These are phyloP conservation scores for Trifolium repens DNA, from an alignment of 306 rosid genomes.

Conservation along the genomic window DNA sequence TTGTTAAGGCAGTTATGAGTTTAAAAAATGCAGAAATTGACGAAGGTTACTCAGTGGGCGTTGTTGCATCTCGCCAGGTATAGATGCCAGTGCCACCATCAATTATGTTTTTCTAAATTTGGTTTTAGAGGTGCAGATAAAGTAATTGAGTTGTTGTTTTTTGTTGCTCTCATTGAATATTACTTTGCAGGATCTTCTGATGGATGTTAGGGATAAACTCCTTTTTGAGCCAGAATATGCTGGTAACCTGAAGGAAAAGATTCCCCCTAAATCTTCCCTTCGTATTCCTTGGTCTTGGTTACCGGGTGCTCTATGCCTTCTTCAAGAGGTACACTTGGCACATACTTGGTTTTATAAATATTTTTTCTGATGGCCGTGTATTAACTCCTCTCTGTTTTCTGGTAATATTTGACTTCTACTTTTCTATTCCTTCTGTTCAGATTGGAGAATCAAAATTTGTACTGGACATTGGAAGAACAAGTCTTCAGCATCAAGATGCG, in stretches of 20 bases:
- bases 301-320: slow-evolving; percentile 92
- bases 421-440: slow-evolving; percentile 52
- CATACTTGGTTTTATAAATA: slow-evolving; percentile 1
- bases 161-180: slow-evolving; percentile 35
- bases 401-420: slow-evolving; percentile 28
- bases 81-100: slow-evolving; percentile 23
- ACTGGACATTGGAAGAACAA: slow-evolving; percentile 69
- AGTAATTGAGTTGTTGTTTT: not conserved
- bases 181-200: slow-evolving; percentile 71
- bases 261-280: slow-evolving; percentile 83
- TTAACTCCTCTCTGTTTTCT: slow-evolving; percentile 16
- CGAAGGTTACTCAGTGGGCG: slow-evolving; percentile 84
- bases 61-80: slow-evolving; percentile 83
- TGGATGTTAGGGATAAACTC: slow-evolving; percentile 96
- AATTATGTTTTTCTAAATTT: slow-evolving; percentile 16
- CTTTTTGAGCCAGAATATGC: slow-evolving; percentile 97
- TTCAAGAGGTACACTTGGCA: slow-evolving; percentile 80
- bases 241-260: slow-evolving; percentile 76
- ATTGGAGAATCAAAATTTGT: slow-evolving; percentile 89
- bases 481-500: slow-evolving; percentile 77
- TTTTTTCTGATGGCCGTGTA: not conserved
- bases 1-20: slow-evolving; percentile 90
- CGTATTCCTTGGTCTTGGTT: slow-evolving; percentile 90
- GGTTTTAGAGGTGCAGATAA: not conserved
- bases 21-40: slow-evolving; percentile 83